Evolutionary conservation across 2,329 filamentous ascomycete genomes (phyloP).

Genomic region (Ceratocystis variospora): DNA sequence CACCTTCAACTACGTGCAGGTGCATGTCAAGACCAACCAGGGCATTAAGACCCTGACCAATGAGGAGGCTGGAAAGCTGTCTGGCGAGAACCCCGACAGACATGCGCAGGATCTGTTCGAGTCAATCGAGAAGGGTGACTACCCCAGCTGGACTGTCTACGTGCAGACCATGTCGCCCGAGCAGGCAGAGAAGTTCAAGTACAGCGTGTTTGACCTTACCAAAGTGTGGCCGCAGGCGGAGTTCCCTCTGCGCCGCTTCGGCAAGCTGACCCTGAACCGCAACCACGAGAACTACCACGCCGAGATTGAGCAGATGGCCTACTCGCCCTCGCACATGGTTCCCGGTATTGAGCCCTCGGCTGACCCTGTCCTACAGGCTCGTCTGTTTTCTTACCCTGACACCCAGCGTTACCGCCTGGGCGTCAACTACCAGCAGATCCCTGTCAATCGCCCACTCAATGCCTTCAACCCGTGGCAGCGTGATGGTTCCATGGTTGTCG

Average conservation of each 20-base stretch:
- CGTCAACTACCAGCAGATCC: conserved; percentile 50
- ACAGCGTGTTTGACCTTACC: conserved; percentile 55
- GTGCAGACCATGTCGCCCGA: conserved; percentile 50
- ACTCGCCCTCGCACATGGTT: conserved; percentile 50
- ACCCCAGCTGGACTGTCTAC: conserved; percentile 49
- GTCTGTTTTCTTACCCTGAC: conserved; percentile 48
- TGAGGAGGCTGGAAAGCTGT: conserved; percentile 40
- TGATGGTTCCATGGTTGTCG: conserved; percentile 57
- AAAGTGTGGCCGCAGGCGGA: conserved; percentile 54
- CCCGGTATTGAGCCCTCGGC: conserved; percentile 49
- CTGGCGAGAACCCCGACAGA: conserved; percentile 46
- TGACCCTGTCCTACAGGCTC: conserved; percentile 48
- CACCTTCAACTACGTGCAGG: conserved; percentile 50
- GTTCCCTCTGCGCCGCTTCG: conserved; percentile 47
- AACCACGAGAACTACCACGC: conserved; percentile 55
- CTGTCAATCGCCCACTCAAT: conserved; percentile 43
- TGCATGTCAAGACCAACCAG: conserved; percentile 50
- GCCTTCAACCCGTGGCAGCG: conserved; percentile 57
- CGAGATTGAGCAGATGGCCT: conserved; percentile 55
- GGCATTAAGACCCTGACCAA: conserved; percentile 47
- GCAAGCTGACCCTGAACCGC: conserved; percentile 49
- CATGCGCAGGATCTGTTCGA: conserved; percentile 51
- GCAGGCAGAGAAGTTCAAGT: conserved; percentile 45
- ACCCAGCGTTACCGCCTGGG: conserved; percentile 50
- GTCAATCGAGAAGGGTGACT: conserved; percentile 46